Conservation (phyloP, 2,329 filamentous ascomycete genomes). For the Sclerotinia trifoliorum region DNA sequence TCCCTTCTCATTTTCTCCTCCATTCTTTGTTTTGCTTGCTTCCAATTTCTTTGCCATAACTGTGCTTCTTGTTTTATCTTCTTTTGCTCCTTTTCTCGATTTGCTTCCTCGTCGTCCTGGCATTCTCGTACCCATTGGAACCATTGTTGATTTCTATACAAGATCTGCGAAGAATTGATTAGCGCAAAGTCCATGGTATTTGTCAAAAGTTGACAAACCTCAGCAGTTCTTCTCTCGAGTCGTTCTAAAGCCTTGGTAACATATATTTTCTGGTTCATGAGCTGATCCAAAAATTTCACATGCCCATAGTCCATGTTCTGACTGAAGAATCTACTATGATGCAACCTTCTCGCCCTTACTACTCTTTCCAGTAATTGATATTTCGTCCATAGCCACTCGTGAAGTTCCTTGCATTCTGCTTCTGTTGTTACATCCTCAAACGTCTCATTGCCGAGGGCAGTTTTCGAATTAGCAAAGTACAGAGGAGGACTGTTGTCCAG, state of each 20-base stretch:
- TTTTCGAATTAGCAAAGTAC: conserved; percentile 42
- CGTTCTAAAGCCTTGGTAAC: conserved; percentile 43
- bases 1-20: conserved; percentile 44
- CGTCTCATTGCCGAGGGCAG: conserved; percentile 43
- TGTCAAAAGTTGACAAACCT: conserved; percentile 36
- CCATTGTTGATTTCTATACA: conserved; percentile 50
- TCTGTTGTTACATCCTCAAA: conserved; percentile 45
- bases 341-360: conserved; percentile 45
- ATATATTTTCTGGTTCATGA: conserved; percentile 41
- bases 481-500: conserved; percentile 41
- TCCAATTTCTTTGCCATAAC: conserved; percentile 49
- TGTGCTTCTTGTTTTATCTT: conserved; percentile 50
- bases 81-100: conserved; percentile 49
- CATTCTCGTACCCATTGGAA: conserved; percentile 48
- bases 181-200: neutral
- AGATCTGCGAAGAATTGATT: conserved; percentile 7
- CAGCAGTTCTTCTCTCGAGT: conserved; percentile 45
- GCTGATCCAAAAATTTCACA: conserved; percentile 43
- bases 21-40: conserved; percentile 45
- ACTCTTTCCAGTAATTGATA: conserved; percentile 43
- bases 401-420: conserved; percentile 41
- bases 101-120: conserved; percentile 47
- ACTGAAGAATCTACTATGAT: conserved; percentile 46
- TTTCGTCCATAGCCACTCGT: conserved; percentile 44
- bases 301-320: conserved; percentile 46